Evolutionary conservation across 305 asterid genomes (phyloP).

Genomic region (Solanum aculeatissimum): DNA sequence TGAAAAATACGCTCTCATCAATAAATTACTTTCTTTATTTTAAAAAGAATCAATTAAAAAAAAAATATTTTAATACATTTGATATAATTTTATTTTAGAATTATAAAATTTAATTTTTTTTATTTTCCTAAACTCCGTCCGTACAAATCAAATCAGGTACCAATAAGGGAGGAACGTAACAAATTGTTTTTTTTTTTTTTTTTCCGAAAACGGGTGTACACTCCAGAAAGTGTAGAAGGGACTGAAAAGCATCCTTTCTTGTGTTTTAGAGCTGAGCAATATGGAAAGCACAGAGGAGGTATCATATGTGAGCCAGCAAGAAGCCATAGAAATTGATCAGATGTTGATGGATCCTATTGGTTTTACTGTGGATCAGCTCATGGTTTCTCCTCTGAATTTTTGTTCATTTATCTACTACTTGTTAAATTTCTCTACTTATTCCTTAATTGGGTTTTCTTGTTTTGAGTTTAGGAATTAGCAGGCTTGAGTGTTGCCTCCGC

Average conservation of each 20-base stretch:
- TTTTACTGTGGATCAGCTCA: slow-evolving; percentile 84
- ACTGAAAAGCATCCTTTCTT: background rate
- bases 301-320: slow-evolving; percentile 61
- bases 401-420: background rate
- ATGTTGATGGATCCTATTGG: slow-evolving; percentile 90
- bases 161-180: too few species aligned
- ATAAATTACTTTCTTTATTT: too few species aligned
- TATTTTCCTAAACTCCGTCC: too few species aligned
- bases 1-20: too few species aligned
- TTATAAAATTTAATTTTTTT: too few species aligned
- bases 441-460: background rate
- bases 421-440: background rate
- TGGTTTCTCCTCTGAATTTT: slow-evolving; percentile 25
- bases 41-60: too few species aligned
- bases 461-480: slow-evolving; percentile 64
- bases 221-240: background rate
- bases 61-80: too few species aligned
- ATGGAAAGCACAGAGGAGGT: slow-evolving; percentile 29
- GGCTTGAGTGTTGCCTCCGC: slow-evolving; percentile 95
- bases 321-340: slow-evolving; percentile 85
- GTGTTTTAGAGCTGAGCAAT: background rate
- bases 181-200: too few species aligned
- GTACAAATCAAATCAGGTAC: too few species aligned
- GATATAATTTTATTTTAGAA: too few species aligned
- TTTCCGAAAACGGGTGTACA: background rate